These are phyloP conservation scores for Dactylellina parvicollis DNA, from an alignment of 2,329 filamentous ascomycete species.

Conservation along the genomic window DNA sequence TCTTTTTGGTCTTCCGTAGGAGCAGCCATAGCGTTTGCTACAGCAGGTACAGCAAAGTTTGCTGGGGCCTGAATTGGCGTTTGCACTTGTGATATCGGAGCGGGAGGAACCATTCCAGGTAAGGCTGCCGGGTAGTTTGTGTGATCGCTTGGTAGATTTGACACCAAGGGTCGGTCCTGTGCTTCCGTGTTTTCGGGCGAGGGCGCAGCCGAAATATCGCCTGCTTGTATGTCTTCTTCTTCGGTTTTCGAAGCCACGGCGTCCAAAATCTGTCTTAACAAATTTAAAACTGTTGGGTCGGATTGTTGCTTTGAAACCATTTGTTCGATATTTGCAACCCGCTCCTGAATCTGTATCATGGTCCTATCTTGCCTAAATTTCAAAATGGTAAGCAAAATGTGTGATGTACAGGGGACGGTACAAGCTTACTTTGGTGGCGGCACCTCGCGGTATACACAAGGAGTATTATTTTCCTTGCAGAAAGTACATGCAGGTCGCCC, in stretches of 20 bases:
- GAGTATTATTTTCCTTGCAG: conserved; percentile 84
- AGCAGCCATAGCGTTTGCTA: conserved; percentile 63
- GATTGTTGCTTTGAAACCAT: conserved; percentile 58
- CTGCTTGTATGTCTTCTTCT: conserved; percentile 43
- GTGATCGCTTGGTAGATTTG: conserved; percentile 14
- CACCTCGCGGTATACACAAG: conserved; percentile 89
- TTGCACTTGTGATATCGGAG: conserved; percentile 30
- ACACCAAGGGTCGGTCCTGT: conserved; percentile 22
- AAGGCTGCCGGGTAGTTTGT: conserved; percentile 3
- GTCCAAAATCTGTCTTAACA: conserved; percentile 57
- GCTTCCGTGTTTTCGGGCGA: conserved; percentile 31
- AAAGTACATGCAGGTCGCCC: conserved; percentile 81
- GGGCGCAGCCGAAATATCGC: conserved; percentile 7
- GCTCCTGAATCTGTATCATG: conserved; percentile 65
- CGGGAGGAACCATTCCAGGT: conserved; percentile 40
- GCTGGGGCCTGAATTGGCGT: conserved; percentile 35
- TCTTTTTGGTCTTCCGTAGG: conserved; percentile 59
- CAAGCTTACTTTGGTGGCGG: conserved; percentile 83
- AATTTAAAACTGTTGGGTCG: conserved; percentile 59
- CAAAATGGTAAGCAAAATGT: conserved; percentile 52
- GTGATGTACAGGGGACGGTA: conserved; percentile 4
- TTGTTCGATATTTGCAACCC: conserved; percentile 61
- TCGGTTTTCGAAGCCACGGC: conserved; percentile 29
- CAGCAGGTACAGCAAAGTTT: conserved; percentile 55
- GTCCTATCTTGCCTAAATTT: conserved; percentile 64